These are phyloP conservation scores for Hawksworthiomyces lignivorus DNA, from an alignment of 2,329 filamentous ascomycete genomes.

Conservation along the genomic window DNA sequence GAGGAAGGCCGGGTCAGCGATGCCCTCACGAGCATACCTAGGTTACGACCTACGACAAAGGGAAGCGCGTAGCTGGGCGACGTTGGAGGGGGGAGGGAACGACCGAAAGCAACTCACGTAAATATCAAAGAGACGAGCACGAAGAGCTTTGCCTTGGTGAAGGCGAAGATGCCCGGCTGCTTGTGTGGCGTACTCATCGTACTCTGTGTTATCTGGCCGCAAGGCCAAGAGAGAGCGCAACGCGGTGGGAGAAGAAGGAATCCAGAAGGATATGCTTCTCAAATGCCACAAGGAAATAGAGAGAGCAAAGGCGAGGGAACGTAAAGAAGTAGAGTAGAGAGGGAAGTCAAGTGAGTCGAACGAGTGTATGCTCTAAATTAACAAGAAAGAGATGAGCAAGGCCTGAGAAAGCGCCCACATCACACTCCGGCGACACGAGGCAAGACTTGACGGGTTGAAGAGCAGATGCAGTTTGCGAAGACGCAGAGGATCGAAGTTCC, in stretches of 20 bases:
- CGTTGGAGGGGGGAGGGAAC: background rate
- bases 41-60: no score
- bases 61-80: no score
- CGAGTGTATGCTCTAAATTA: no score
- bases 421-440: no score
- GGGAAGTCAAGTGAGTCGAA: background rate
- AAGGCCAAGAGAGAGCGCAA: constrained; percentile 4
- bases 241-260: background rate
- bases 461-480: no score
- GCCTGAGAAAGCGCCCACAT: no score
- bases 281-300: no score
- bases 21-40: no score
- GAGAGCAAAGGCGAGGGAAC: background rate
- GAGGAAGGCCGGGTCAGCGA: background rate
- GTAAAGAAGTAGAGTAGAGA: background rate
- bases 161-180: constrained; percentile 19
- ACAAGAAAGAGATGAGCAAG: no score
- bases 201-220: no score
- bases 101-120: constrained; percentile 26
- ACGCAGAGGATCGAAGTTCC: no score
- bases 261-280: background rate
- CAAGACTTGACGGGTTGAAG: no score
- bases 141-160: constrained; percentile 29
- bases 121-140: constrained; percentile 27
- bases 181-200: constrained; percentile 16